A percentile compares a stretch with the other conserved stretches of the same genome.
phyloP scores from a whole-genome alignment of 2,329 filamentous ascomycete genomes.

The Sporothrix brunneoviolacea region DNA sequence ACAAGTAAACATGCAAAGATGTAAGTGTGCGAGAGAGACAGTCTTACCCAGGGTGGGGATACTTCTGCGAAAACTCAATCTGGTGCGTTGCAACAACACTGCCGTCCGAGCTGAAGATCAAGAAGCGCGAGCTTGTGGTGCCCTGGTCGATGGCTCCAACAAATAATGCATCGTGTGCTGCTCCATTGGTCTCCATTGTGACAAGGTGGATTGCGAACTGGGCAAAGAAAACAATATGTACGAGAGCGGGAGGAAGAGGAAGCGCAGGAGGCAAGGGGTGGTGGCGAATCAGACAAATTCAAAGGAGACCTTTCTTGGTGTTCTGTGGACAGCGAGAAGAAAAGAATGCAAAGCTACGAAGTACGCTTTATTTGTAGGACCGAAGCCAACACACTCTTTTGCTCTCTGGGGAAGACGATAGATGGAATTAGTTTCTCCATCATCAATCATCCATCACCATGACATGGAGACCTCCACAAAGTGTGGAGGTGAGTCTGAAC shows the following conservation, averaged over 20 bases:
- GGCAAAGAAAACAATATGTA: neutral
- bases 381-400: too few species aligned
- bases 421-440: slow-evolving; percentile 5
- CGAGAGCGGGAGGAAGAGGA: too few species aligned
- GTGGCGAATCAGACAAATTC: too few species aligned
- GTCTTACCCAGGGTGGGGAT: slow-evolving; percentile 75
- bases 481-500: slow-evolving; percentile 8
- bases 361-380: too few species aligned
- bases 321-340: too few species aligned
- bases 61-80: slow-evolving; percentile 78
- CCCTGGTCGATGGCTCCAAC: slow-evolving; percentile 87
- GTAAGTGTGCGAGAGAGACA: neutral
- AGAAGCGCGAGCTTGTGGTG: slow-evolving; percentile 80
- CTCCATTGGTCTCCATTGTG: slow-evolving; percentile 23
- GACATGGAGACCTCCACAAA: slow-evolving; percentile 10
- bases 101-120: slow-evolving; percentile 78
- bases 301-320: too few species aligned
- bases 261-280: too few species aligned
- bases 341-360: too few species aligned
- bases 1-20: too few species aligned
- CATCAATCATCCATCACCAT: neutral
- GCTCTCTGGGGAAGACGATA: slow-evolving; percentile 7
- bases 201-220: neutral
- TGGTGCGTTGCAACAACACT: slow-evolving; percentile 76
- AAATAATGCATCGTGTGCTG: slow-evolving; percentile 49